Conservation (phyloP, 2,329 filamentous ascomycete species). For the Fonsecaea pugnacius region DNA sequence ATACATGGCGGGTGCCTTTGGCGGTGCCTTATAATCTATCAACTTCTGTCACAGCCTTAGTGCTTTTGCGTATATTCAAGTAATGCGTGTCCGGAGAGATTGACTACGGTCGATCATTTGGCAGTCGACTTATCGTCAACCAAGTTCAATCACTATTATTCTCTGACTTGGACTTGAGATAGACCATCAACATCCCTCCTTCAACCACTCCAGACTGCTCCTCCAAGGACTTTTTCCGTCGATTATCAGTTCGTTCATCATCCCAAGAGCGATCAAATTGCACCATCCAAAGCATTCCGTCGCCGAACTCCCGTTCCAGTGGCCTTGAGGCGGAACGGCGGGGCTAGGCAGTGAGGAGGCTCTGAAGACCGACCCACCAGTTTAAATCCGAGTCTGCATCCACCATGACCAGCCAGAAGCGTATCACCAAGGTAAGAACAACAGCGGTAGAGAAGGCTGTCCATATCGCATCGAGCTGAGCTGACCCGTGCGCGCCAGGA, state of each 20-base stretch:
- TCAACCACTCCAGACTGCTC: not conserved
- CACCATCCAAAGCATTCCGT: not conserved
- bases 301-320: slow-evolving; percentile 8
- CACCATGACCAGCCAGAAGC: slow-evolving; percentile 46
- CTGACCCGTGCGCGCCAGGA: slow-evolving; percentile 52
- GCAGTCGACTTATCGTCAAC: not conserved
- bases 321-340: slow-evolving; percentile 3
- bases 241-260: not conserved
- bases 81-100: slow-evolving; percentile 6
- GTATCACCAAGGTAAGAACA: slow-evolving; percentile 51
- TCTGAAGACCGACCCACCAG: not conserved
- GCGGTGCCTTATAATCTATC: too few relatives aligned
- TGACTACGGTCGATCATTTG: slow-evolving; percentile 8
- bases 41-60: not conserved
- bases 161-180: not conserved
- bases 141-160: not conserved
- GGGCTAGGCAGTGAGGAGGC: slow-evolving; percentile 11
- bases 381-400: not conserved
- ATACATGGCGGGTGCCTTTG: not conserved
- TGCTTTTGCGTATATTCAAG: not conserved
- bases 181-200: not conserved
- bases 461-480: not conserved
- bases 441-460: not conserved
- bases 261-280: not conserved
- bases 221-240: not conserved